Base-by-base conservation (phyloP, 2,329 filamentous ascomycete genomes). In the Claviceps fusiformis region DNA sequence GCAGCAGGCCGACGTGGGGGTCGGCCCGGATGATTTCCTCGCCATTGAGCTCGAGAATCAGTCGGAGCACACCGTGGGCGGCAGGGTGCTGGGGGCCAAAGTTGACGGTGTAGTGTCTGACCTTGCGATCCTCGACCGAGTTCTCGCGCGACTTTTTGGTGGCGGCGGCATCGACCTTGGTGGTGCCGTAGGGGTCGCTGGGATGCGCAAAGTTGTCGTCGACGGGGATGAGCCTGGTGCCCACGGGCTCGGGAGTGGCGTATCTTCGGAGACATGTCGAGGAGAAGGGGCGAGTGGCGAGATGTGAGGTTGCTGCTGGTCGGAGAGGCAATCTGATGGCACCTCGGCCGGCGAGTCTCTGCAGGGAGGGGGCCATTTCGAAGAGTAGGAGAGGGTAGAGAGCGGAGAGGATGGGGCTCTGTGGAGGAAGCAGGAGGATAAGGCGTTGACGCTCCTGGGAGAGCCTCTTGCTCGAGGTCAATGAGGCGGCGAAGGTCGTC, bases 101-200 rank as follows among this genome's bases (percentile, higher is more conserved):
- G 79, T 98, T 98, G 77, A 98, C 92, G 7, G 93, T 98, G 76
- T 98, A 98, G 75, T 98, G 93, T 62, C 93, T 85, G 70, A 98
- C 87, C 80, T 96, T 97, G 72, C 92, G 86, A 73, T 74, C 70
- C 59, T 68, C 71, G 59, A 80, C 69, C 56, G 71, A 74, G 63
- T 72, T 74, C 61, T 79, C 75, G 62, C 69, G 68, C 60, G 70
- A 67, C 64, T 75, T 73, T 63, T 78, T 73, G 60, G 72, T 68
- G 59, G 65, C 62, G 58, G 71, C 70, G 55, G 71, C 68, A 50
- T 71, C 65, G 53, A 67, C 71, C 63, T 63, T 70, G 66, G 61
- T 72, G 61, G 76, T 63, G 63, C 75, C 73, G 62, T 77, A 77
- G 55, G 73, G 71, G 64, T 80, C 73, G 57, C 68, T 63, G 10